A percentile compares a stretch with the other conserved stretches of the same genome.
Evolutionary conservation across 768 basidiomycete genomes (phyloP).

Genomic region (Suillus luteus): DNA sequence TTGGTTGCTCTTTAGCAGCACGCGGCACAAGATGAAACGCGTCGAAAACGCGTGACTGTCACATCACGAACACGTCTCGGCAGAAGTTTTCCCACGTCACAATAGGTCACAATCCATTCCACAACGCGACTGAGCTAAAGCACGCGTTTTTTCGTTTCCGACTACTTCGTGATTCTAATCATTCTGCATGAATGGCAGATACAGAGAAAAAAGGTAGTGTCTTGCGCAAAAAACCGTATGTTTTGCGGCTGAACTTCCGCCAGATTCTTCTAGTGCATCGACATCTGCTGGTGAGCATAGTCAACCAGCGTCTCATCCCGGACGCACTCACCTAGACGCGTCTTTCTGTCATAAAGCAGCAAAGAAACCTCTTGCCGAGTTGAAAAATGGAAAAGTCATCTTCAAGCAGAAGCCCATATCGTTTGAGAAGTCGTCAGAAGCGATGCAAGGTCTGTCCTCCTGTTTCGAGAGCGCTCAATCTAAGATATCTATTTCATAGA

Average conservation of each 20-base stretch:
- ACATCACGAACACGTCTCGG: constrained; percentile 31
- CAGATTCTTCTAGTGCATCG: constrained; percentile 19
- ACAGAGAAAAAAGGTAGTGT: constrained; percentile 17
- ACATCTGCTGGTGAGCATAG: constrained; percentile 21
- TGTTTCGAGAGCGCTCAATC: background rate
- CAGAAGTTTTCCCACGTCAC: constrained; percentile 35
- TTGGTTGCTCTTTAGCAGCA: background rate
- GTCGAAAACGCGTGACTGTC: constrained; percentile 54
- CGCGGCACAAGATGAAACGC: constrained; percentile 22
- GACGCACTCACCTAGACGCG: constrained; percentile 27
- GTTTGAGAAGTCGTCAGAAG: constrained; percentile 79
- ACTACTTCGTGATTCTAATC: constrained; percentile 15
- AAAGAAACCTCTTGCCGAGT: constrained; percentile 53
- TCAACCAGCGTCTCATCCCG: constrained; percentile 1
- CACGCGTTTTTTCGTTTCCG: constrained; percentile 21
- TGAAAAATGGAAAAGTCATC: constrained; percentile 75
- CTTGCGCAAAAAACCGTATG: constrained; percentile 14
- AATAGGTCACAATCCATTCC: constrained; percentile 5
- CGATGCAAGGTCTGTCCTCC: constrained; percentile 65
- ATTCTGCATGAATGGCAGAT: constrained; percentile 23
- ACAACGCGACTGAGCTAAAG: constrained; percentile 20
- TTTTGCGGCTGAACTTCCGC: constrained; percentile 6
- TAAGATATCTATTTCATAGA: constrained; percentile 33
- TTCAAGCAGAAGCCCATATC: constrained; percentile 76
- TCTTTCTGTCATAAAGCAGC: constrained; percentile 34